phyloP scores from a whole-genome alignment of 305 asterid species.

The Stenogyne calaminthoides region DNA sequence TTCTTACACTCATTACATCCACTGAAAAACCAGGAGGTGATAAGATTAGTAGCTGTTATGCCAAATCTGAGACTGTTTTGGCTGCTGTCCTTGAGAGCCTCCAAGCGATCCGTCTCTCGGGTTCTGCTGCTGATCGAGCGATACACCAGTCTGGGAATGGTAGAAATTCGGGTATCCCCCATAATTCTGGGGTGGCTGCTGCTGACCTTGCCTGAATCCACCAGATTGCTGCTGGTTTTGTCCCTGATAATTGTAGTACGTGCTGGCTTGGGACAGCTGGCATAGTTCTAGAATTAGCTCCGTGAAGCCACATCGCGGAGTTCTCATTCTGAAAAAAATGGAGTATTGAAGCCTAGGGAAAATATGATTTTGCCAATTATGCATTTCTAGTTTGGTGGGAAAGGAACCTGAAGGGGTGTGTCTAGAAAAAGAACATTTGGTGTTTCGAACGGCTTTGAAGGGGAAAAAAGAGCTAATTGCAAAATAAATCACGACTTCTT shows the following conservation, averaged over 20 bases:
- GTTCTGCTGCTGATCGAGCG: constrained; percentile 75
- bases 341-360: background rate
- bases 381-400: background rate
- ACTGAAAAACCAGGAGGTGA: constrained; percentile 41
- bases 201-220: constrained; percentile 83
- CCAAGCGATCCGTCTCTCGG: constrained; percentile 64
- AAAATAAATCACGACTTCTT: too few species aligned
- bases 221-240: constrained; percentile 76
- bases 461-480: too few species aligned
- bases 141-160: constrained; percentile 72
- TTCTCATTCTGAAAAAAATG: constrained; percentile 61
- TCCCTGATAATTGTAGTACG: constrained; percentile 70
- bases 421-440: too few species aligned
- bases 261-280: constrained; percentile 67
- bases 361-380: background rate
- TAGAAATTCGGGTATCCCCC: constrained; percentile 78
- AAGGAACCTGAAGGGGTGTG: too few species aligned
- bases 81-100: constrained; percentile 81
- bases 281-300: constrained; percentile 73
- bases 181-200: constrained; percentile 77
- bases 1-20: constrained; percentile 44
- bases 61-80: constrained; percentile 87
- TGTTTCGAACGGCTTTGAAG: too few species aligned
- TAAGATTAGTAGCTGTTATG: constrained; percentile 74
- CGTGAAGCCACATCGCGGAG: constrained; percentile 85